These are phyloP conservation scores for Vitis labrusca DNA, from an alignment of 164 flowering plant species.

Conservation along the genomic window DNA sequence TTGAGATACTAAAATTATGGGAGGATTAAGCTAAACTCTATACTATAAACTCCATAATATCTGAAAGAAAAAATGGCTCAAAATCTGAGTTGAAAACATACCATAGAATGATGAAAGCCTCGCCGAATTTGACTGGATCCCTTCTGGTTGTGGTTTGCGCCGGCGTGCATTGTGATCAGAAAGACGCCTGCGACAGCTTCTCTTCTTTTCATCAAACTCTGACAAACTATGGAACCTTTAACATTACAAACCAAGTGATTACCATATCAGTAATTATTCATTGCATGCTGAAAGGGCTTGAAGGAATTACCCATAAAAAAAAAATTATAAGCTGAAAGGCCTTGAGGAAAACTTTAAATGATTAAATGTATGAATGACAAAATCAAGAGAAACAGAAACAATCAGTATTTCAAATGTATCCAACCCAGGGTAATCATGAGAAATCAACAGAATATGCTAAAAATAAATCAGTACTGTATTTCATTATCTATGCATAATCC, in stretches of 20 bases:
- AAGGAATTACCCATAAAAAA: not conserved
- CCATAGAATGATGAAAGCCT: slow-evolving; percentile 58
- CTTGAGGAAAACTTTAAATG: not conserved
- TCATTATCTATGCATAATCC: not conserved
- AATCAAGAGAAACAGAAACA: not conserved
- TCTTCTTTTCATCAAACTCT: slow-evolving; percentile 82
- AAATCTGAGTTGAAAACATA: slow-evolving; percentile 18
- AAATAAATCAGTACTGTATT: not conserved
- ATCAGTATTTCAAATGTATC: too few relatives aligned
- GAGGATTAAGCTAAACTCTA: not conserved
- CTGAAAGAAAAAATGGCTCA: not conserved
- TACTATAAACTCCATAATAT: not conserved
- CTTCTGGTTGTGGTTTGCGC: slow-evolving; percentile 69
- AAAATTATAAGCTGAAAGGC: not conserved
- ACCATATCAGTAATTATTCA: not conserved
- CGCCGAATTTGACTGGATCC: slow-evolving; percentile 45
- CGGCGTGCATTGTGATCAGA: slow-evolving; percentile 92
- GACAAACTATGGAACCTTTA: slow-evolving; percentile 74
- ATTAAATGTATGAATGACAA: not conserved
- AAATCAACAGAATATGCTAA: not conserved
- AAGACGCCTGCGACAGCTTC: slow-evolving; percentile 83
- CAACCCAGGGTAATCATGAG: too few relatives aligned
- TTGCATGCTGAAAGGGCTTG: not conserved
- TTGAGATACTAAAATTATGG: too few relatives aligned
- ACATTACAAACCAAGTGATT: slow-evolving; percentile 8